Conservation (phyloP, 176 grass and related monocot genomes). For the Miscanthus lutarioriparius region DNA sequence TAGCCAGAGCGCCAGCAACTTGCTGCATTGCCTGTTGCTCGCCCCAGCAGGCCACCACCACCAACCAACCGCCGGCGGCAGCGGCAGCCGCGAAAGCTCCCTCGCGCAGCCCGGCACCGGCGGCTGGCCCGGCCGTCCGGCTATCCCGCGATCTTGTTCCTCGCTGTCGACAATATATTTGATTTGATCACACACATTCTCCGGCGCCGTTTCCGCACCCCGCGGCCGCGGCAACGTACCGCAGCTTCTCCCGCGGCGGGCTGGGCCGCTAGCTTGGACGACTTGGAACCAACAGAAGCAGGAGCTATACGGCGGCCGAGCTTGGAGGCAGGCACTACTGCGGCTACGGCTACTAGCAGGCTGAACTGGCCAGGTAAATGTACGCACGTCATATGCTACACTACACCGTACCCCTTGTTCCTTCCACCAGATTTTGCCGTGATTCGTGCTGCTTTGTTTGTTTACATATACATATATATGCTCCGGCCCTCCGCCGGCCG, state of each 20-base stretch:
- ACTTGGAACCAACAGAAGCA: not conserved
- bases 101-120: no score
- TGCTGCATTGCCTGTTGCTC: constrained; percentile 1
- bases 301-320: not conserved
- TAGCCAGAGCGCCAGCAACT: not conserved
- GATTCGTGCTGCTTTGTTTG: not conserved
- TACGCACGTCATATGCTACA: not conserved
- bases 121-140: no score
- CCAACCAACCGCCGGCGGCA: not conserved
- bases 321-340: constrained; percentile 12
- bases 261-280: no score
- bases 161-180: not conserved
- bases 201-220: no score
- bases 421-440: not conserved
- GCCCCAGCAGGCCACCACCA: not conserved
- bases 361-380: constrained; percentile 5
- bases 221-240: no score
- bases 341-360: not conserved
- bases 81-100: no score
- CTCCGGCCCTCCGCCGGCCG: no score
- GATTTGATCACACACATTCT: not conserved
- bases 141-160: not conserved
- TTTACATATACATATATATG: not conserved
- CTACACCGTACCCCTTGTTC: no score
- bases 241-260: no score